These are phyloP conservation scores for Elymus sibiricus DNA, from an alignment of 176 grass and related monocot genomes.

Conservation along the genomic window DNA sequence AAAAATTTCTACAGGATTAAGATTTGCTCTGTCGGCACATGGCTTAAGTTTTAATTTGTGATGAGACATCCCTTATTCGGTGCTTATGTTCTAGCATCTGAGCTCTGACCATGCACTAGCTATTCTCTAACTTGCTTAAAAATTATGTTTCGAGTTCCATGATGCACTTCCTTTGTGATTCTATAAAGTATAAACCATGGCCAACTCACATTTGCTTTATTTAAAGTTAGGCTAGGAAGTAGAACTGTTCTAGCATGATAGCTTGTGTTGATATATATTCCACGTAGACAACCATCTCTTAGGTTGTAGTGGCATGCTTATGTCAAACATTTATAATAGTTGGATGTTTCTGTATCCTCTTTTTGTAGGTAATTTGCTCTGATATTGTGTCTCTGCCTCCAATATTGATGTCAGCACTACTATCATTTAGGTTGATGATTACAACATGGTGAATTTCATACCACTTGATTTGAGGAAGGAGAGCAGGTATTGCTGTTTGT, in stretches of 20 bases:
- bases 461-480: no score
- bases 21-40: background rate
- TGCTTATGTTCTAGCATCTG: background rate
- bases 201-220: background rate
- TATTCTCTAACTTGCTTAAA: background rate
- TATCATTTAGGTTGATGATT: constrained; percentile 74
- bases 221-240: background rate
- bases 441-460: constrained; percentile 88
- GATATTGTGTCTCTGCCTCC: background rate
- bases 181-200: background rate
- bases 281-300: background rate
- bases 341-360: background rate
- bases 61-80: background rate
- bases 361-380: background rate
- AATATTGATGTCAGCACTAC: constrained; percentile 23
- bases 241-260: background rate
- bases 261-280: background rate
- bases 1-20: background rate
- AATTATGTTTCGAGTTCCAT: background rate
- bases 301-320: background rate
- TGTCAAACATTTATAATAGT: background rate
- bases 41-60: background rate
- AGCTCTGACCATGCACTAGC: background rate
- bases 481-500: constrained; percentile 55
- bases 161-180: background rate